Percentiles rank a stretch among this genome's conserved stretches.
phyloP scores from a whole-genome alignment of 2,329 filamentous ascomycete genomes.

The Madurella mycetomatis region DNA sequence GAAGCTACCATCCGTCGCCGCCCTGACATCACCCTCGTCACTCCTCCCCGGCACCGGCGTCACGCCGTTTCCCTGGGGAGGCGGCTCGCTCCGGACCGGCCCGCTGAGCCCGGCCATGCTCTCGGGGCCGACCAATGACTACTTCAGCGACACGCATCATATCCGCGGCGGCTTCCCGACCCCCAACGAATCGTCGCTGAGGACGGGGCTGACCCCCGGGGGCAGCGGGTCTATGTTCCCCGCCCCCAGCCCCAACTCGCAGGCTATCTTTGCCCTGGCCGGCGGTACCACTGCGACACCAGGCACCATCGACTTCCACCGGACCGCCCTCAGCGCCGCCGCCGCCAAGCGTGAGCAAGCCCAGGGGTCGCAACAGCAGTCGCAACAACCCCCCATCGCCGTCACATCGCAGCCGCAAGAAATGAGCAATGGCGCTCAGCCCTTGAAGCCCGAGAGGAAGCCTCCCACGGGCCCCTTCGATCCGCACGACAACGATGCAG shows the following conservation, averaged over 20 bases:
- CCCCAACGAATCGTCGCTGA: slow-evolving; percentile 90
- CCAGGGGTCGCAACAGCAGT: slow-evolving; percentile 30
- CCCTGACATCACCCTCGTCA: slow-evolving; percentile 84
- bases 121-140: slow-evolving; percentile 78
- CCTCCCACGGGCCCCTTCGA: slow-evolving; percentile 65
- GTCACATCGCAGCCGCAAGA: slow-evolving; percentile 54
- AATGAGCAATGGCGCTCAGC: slow-evolving; percentile 36
- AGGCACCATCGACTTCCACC: slow-evolving; percentile 88
- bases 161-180: slow-evolving; percentile 84
- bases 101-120: slow-evolving; percentile 97
- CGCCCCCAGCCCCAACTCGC: slow-evolving; percentile 79
- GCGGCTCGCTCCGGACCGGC: slow-evolving; percentile 81
- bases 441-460: slow-evolving; percentile 47
- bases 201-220: slow-evolving; percentile 88
- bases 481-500: slow-evolving; percentile 90
- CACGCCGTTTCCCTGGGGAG: slow-evolving; percentile 73
- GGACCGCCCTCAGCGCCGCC: slow-evolving; percentile 79
- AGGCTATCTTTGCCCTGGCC: slow-evolving; percentile 74
- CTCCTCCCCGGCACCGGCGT: slow-evolving; percentile 69
- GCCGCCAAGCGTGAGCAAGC: slow-evolving; percentile 59
- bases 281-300: slow-evolving; percentile 82
- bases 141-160: slow-evolving; percentile 76
- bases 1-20: slow-evolving; percentile 82
- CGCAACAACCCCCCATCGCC: slow-evolving; percentile 25
- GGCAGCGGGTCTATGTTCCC: slow-evolving; percentile 98